A percentile compares a stretch with the other conserved stretches of the same genome.
Evolutionary conservation across 176 grass and related monocot genomes (phyloP).

Genomic region (Poa annua): DNA sequence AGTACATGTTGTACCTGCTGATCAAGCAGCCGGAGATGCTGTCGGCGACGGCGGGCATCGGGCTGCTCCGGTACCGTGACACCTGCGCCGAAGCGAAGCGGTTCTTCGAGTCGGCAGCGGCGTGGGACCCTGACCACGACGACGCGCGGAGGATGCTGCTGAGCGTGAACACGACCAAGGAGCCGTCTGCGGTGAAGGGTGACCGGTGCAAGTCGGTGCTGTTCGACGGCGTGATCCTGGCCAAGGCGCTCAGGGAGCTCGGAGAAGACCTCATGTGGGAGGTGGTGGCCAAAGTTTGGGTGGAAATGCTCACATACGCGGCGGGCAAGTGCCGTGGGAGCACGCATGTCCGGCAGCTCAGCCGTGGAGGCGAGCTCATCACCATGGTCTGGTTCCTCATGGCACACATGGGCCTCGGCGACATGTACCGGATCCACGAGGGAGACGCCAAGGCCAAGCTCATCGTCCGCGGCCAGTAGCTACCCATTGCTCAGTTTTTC

Average conservation of each 20-base stretch:
- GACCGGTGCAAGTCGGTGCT: constrained; percentile 48
- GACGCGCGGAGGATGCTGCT: constrained; percentile 36
- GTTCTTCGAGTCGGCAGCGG: background rate
- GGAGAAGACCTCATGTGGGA: background rate
- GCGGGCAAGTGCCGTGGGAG: constrained; percentile 41
- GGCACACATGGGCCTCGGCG: constrained; percentile 45
- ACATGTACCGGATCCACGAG: constrained; percentile 41
- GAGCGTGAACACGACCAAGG: background rate
- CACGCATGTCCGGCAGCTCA: constrained; percentile 45
- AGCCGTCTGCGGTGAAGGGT: constrained; percentile 37
- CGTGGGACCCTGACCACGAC: background rate
- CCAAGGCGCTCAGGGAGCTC: constrained; percentile 23
- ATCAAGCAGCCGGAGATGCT: constrained; percentile 56
- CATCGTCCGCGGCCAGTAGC: constrained; percentile 37
- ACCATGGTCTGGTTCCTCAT: constrained; percentile 55
- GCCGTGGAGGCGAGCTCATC: constrained; percentile 53
- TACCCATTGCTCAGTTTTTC: background rate
- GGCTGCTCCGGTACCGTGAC: constrained; percentile 49
- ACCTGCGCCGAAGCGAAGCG: constrained; percentile 44
- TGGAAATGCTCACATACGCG: constrained; percentile 50
- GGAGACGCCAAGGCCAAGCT: constrained; percentile 34
- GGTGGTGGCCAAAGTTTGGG: constrained; percentile 26
- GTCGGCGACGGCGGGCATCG: constrained; percentile 42
- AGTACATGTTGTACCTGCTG: constrained; percentile 63
- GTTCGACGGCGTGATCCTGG: constrained; percentile 51